These are phyloP conservation scores for Spergularia azorica DNA, from an alignment of 179 eudicot genomes.

Conservation along the genomic window DNA sequence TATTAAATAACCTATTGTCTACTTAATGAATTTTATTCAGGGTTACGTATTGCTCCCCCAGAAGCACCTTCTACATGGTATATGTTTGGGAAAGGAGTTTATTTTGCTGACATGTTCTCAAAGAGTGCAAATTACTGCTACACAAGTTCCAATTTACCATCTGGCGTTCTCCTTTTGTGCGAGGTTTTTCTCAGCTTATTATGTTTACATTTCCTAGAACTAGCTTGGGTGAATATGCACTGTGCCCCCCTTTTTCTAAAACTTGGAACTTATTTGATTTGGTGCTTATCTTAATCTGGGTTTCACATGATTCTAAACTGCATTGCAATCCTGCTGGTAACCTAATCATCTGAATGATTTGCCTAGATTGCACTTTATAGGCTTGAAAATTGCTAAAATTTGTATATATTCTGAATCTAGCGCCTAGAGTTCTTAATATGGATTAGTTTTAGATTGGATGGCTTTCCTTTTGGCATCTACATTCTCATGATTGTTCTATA, in stretches of 20 bases:
- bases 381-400: background rate
- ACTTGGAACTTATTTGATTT: no score
- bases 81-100: slow-evolving; percentile 99
- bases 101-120: slow-evolving; percentile 99
- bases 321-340: background rate
- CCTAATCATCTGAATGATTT: background rate
- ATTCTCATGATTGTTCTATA: background rate
- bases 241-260: no score
- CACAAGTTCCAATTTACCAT: slow-evolving; percentile 46
- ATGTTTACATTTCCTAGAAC: background rate
- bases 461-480: slow-evolving; percentile 1
- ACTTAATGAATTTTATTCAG: slow-evolving; percentile 36
- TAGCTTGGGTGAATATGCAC: background rate
- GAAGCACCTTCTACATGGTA: slow-evolving; percentile 96
- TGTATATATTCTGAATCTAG: background rate
- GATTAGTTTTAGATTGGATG: background rate
- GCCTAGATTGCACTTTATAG: background rate
- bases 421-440: background rate
- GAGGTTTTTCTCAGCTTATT: slow-evolving; percentile 51
- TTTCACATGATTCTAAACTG: background rate
- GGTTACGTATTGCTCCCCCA: slow-evolving; percentile 97
- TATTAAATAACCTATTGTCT: background rate
- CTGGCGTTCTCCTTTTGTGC: slow-evolving; percentile 91
- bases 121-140: slow-evolving; percentile 97
- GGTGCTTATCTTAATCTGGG: background rate